Evolutionary conservation across 108 stramenopile genomes (phyloP).

Genomic region (Nitzschia putrida): DNA sequence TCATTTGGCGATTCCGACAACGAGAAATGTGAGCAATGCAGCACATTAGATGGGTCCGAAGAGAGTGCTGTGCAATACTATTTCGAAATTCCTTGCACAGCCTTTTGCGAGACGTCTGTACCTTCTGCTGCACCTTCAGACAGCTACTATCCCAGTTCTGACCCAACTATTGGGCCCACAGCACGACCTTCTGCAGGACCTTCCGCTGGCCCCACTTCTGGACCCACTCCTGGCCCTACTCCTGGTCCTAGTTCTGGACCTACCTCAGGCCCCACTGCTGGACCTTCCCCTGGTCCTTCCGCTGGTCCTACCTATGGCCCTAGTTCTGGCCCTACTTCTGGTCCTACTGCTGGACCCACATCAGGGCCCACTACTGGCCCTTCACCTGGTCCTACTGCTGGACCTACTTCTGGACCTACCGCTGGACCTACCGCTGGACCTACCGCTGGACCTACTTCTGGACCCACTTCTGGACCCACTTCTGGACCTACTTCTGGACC

Average conservation of each 20-base stretch:
- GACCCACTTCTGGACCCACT: too few species aligned
- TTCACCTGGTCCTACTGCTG: too few species aligned
- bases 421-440: too few species aligned
- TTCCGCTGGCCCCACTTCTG: conserved; percentile 1
- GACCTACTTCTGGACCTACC: too few species aligned
- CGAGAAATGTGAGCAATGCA: not conserved
- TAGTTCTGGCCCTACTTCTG: conserved; percentile 6
- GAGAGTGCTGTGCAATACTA: not conserved
- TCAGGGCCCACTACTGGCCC: too few species aligned
- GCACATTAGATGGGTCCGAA: not conserved
- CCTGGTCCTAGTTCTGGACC: conserved; percentile 13
- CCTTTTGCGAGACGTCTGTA: not conserved
- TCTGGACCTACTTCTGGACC: too few species aligned
- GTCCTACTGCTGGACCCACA: conserved; percentile 6
- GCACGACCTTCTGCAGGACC: not conserved
- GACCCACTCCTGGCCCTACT: conserved; percentile 24
- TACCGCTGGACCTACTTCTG: too few species aligned
- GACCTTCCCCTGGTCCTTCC: conserved; percentile 16
- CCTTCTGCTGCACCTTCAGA: conserved; percentile 7
- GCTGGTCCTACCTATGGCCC: conserved; percentile 12
- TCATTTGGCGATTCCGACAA: not conserved
- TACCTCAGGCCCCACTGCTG: conserved; percentile 10
- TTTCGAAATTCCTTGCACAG: not conserved
- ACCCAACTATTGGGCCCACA: conserved; percentile 9
- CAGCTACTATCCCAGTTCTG: conserved; percentile 5